Evolutionary conservation across 2,329 filamentous ascomycete genomes (phyloP).

Genomic region (Cadophora sp.): DNA sequence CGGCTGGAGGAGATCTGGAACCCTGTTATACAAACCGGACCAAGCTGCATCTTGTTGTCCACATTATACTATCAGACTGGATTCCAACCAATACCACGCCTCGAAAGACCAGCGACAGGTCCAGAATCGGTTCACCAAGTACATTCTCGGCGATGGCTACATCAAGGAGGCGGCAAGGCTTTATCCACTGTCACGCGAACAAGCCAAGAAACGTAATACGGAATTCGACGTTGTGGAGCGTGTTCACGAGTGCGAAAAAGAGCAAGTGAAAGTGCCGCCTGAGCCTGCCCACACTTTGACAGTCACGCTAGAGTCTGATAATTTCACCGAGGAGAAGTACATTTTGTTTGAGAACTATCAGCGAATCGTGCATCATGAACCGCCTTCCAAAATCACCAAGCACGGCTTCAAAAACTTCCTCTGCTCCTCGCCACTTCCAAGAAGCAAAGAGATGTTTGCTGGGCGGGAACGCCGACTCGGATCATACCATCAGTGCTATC

Average conservation of each 20-base stretch:
- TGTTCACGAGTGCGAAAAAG: conserved; percentile 71
- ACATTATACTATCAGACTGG: conserved; percentile 83
- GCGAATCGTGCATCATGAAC: conserved; percentile 72
- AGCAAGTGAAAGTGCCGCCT: conserved; percentile 55
- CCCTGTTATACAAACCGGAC: conserved; percentile 78
- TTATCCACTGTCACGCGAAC: conserved; percentile 72
- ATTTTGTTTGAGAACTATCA: conserved; percentile 78
- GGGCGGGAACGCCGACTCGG: conserved; percentile 65
- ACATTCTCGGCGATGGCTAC: conserved; percentile 73
- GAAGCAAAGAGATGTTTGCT: conserved; percentile 53
- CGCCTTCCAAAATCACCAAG: conserved; percentile 61
- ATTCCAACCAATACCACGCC: conserved; percentile 68
- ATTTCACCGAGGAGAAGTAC: conserved; percentile 80
- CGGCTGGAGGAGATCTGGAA: conserved; percentile 78
- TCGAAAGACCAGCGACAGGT: conserved; percentile 77
- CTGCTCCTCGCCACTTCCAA: conserved; percentile 69
- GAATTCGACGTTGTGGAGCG: conserved; percentile 71
- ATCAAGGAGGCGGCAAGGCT: conserved; percentile 66
- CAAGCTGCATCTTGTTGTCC: conserved; percentile 82
- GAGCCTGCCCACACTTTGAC: conserved; percentile 71
- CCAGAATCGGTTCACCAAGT: conserved; percentile 77
- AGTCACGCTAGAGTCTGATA: conserved; percentile 73
- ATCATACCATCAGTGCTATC: conserved; percentile 83
- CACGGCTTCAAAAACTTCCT: conserved; percentile 74
- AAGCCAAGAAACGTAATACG: conserved; percentile 66